Conservation (phyloP, 371 early-diverging fungal species). For the Syncephalastrum monosporum region DNA sequence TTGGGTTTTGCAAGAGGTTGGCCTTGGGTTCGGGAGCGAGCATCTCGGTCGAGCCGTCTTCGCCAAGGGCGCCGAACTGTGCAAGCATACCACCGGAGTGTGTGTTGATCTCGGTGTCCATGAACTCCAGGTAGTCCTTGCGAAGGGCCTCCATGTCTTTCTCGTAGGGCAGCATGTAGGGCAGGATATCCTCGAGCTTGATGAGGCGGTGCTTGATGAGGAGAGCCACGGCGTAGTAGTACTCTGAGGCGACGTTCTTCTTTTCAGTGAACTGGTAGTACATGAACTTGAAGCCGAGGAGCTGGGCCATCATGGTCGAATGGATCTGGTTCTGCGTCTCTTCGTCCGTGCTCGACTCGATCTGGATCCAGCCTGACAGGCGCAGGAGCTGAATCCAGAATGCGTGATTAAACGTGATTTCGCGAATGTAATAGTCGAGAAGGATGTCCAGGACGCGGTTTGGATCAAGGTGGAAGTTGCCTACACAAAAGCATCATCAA, state of each 20-base stretch:
- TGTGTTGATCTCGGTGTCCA: conserved; percentile 49
- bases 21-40: conserved; percentile 16
- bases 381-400: conserved; percentile 80
- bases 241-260: conserved; percentile 27
- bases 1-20: neutral
- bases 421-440: conserved; percentile 75
- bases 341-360: conserved; percentile 7
- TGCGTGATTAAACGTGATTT: conserved; percentile 68
- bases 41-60: conserved; percentile 39
- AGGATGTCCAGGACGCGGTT: conserved; percentile 86
- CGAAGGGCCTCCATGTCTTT: conserved; percentile 51
- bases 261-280: conserved; percentile 51
- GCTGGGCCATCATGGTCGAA: conserved; percentile 59
- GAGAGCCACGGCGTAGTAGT: conserved; percentile 40
- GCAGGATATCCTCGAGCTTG: conserved; percentile 68
- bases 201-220: conserved; percentile 72
- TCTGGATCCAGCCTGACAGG: conserved; percentile 68
- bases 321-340: neutral
- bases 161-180: conserved; percentile 62
- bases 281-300: conserved; percentile 87
- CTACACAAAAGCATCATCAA: too few species aligned
- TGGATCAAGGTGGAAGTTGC: conserved; percentile 46
- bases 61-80: conserved; percentile 44
- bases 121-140: conserved; percentile 44
- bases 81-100: conserved; percentile 38